Base-by-base conservation (phyloP, 306 rosid genomes). In the Cucurbita ficifolia region DNA sequence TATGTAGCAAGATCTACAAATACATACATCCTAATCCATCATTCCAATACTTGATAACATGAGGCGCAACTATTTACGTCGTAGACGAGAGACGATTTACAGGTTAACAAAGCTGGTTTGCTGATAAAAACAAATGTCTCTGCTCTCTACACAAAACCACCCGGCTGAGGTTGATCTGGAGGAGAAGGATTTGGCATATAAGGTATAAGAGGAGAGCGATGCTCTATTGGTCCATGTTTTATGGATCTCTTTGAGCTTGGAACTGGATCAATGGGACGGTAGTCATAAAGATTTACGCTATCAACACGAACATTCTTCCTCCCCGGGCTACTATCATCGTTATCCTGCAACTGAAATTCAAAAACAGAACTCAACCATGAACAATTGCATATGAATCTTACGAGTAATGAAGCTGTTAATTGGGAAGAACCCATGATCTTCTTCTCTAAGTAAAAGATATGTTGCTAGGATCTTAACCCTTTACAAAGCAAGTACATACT, bases 141-240 rank as follows among this genome's bases (percentile, higher is more conserved):
- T 7, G 42, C 19, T 59, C 18, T 59, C 51, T 72, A 81, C 51
- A 80, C 72, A 46, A 65, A 48, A 2, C 78, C 83, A 58, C 76
- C 82, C 38, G 64, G 75, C 16, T 9, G 61, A 39, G 87, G 85
- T 52, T 36, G 84, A 74, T 9, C 19, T 39, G 87, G 87, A 77
- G 90, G 76, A 0, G 91, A 55, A 50, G 93, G 89, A 76, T 72
- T 84, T 45, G 98, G 98, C 48, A 92, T 82, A 71, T 52, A 81
- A 21, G 97, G 96, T 62, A 33, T 86, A 22, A 86, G 39, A 56
- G 97, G 97, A 24, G 89, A 40, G 33, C 89, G 89, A 69, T 93
- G 97, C 80, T 93, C 85, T 38, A 88, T 88, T 17, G 97, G 96
- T 72, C 84, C 93, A 3, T 87, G 82, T 56, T 77, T 76, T n/a